Percentiles rank a stretch among this genome's conserved stretches.
Evolutionary conservation across 371 early-diverging fungal genomes (phyloP).

Genomic region (Actinomortierella ambigua): DNA sequence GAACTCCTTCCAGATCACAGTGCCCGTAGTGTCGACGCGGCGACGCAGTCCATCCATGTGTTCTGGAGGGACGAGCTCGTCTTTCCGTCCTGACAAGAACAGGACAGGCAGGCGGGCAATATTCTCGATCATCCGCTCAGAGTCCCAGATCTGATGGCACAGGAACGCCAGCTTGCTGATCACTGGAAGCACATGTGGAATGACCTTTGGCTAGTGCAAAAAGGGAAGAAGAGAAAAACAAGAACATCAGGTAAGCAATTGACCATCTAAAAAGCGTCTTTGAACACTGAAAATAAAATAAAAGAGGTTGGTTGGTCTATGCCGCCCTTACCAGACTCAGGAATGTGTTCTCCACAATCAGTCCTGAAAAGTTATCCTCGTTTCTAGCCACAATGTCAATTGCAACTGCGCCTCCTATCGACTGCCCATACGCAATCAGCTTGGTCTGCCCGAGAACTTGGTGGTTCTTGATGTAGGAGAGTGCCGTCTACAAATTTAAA

Average conservation of each 20-base stretch:
- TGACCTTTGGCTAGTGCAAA: slow-evolving; percentile 74
- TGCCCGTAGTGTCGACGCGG: slow-evolving; percentile 57
- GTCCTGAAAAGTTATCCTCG: slow-evolving; percentile 74
- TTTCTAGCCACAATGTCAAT: slow-evolving; percentile 84
- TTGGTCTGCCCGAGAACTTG: slow-evolving; percentile 72
- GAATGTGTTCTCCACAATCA: slow-evolving; percentile 97
- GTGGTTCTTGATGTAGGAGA: slow-evolving; percentile 81
- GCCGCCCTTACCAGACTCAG: slow-evolving; percentile 70
- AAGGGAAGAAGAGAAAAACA: slow-evolving; percentile 1
- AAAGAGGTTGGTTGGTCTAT: not conserved
- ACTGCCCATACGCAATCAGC: slow-evolving; percentile 92
- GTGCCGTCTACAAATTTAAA: slow-evolving; percentile 60
- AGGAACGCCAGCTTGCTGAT: slow-evolving; percentile 75
- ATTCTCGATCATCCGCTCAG: slow-evolving; percentile 71
- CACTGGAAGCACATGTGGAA: slow-evolving; percentile 85
- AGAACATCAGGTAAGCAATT: not conserved
- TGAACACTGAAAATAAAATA: not conserved
- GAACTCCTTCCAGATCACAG: slow-evolving; percentile 64
- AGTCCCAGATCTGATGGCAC: slow-evolving; percentile 90
- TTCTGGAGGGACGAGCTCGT: slow-evolving; percentile 87
- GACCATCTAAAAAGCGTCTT: not conserved
- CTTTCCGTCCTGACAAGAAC: slow-evolving; percentile 82
- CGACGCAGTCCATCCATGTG: slow-evolving; percentile 85
- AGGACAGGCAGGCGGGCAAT: slow-evolving; percentile 80
- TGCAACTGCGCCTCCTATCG: slow-evolving; percentile 97